Evolutionary conservation across 352 stramenopile genomes (phyloP), one percentile per base, ranked within the genome.

Genomic region (Phytophthora pisi): DNA sequence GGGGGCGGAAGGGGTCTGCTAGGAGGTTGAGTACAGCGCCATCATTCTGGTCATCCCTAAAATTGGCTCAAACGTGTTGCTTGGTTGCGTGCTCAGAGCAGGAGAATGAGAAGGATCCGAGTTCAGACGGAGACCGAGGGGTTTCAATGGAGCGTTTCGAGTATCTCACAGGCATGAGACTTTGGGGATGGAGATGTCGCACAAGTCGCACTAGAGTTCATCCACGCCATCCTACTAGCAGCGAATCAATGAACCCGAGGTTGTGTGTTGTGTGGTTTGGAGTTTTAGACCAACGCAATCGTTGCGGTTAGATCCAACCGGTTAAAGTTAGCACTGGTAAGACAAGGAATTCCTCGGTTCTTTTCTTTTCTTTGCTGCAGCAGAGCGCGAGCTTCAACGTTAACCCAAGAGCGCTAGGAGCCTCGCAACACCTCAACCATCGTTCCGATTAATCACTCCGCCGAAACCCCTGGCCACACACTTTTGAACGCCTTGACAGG

Each of bases 121-220:
- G 42, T 38, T 55, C 53, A 51, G 61, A 57, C 45, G 54, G 56
- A 65, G 52, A 59, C 51, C 9, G 47, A 34, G 64, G 46, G 57
- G 68, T 75, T 72, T 76, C 57, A 8, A 52, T 10, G 7, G 13
- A 62, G 23, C 69, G 69, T 77, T 77, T 73, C 55, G 43, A 69
- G 52, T 65, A 52, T 70, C 66, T 59, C 67, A 64, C 66, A n/a
- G 51, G 47, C 57, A 68, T 75, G 63, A 51, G 47, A 75, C 51
- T 76, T 49, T 15, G 5, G 38, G 5, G 18, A 23, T 18, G 40
- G 4, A 28, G 26, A 57, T 75, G 68, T 75, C 68, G 24, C 63
- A 75, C 11, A 11, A 42, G 68, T 75, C 68, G 24, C 63, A 75
- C 11, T 4, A 42, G 20, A n/a, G 20, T 59, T 57, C 51, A 51